A percentile compares a stretch with the other conserved stretches of the same genome.
phyloP scores from a whole-genome alignment of 208 protist genomes.

The Herpetomonas muscarum region DNA sequence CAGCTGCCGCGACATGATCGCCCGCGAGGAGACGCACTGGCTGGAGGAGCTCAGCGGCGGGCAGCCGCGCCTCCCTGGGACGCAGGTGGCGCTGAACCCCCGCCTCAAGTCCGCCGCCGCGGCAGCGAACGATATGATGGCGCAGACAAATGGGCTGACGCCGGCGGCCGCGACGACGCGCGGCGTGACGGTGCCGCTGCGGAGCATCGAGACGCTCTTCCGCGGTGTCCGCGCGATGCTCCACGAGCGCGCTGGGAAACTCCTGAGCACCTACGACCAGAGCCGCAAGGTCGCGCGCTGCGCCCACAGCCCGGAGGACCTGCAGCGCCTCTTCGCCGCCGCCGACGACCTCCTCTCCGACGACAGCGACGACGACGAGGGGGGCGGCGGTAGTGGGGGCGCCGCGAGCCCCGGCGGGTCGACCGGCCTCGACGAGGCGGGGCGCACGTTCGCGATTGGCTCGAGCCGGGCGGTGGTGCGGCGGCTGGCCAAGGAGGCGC shows the following conservation, averaged over 20 bases:
- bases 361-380: constrained; percentile 2
- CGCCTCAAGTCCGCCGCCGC: constrained; percentile 2
- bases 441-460: neutral
- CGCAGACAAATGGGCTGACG: constrained; percentile 12
- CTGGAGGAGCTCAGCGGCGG: constrained; percentile 20
- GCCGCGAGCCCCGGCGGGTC: neutral
- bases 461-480: neutral
- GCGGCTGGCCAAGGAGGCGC: constrained; percentile 8
- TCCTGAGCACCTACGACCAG: constrained; percentile 22
- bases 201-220: constrained; percentile 47
- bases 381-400: neutral
- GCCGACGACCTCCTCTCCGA: too few relatives aligned
- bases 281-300: neutral
- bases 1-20: constrained; percentile 35
- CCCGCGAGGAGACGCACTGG: constrained; percentile 49
- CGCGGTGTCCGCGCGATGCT: constrained; percentile 30
- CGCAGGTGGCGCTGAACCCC: constrained; percentile 12
- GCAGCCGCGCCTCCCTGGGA: neutral
- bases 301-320: neutral
- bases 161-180: constrained; percentile 7
- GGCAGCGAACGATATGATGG: constrained; percentile 8
- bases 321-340: neutral
- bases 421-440: neutral
- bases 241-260: constrained; percentile 28
- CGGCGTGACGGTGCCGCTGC: constrained; percentile 22